Evolutionary conservation across 371 early-diverging fungal species (phyloP).

Genomic region (Mycotypha africana): DNA sequence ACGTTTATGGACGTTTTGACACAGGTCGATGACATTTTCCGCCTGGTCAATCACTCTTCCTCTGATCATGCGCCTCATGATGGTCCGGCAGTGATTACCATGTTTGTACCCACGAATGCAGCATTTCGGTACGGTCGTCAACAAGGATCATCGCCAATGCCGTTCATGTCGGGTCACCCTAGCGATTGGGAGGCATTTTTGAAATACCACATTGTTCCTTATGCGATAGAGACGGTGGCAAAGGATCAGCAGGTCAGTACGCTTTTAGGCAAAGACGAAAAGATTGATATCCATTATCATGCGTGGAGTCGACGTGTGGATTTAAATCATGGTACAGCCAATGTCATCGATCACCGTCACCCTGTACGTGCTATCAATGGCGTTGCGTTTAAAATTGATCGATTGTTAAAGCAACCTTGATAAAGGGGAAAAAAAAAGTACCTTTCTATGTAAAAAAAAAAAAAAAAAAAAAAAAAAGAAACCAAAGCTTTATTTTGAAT

Average conservation of each 20-base stretch:
- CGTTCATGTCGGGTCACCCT: too few species aligned
- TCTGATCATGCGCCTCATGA: too few species aligned
- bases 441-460: too few species aligned
- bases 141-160: too few species aligned
- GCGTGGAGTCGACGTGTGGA: slow-evolving; percentile 14
- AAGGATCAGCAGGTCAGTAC: slow-evolving; percentile 11
- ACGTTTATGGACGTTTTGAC: slow-evolving; percentile 42
- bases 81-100: too few species aligned
- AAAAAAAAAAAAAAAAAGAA: too few species aligned
- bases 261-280: slow-evolving; percentile 16
- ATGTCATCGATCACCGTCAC: slow-evolving; percentile 23
- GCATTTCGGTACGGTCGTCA: slow-evolving; percentile 29
- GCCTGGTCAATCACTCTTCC: slow-evolving; percentile 30
- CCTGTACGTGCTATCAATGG: slow-evolving; percentile 36
- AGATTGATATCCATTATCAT: slow-evolving; percentile 26
- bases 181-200: slow-evolving; percentile 33
- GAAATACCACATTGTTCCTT: slow-evolving; percentile 32
- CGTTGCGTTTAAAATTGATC: slow-evolving; percentile 40
- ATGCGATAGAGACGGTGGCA: slow-evolving; percentile 2
- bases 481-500: too few species aligned
- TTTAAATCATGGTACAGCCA: slow-evolving; percentile 26
- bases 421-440: too few species aligned
- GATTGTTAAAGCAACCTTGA: too few species aligned
- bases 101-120: slow-evolving; percentile 37
- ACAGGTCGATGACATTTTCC: slow-evolving; percentile 26